Evolutionary conservation across 345 rosid species (phyloP), one percentile per base, ranked within the genome.

Genomic region (Populus deltoides): DNA sequence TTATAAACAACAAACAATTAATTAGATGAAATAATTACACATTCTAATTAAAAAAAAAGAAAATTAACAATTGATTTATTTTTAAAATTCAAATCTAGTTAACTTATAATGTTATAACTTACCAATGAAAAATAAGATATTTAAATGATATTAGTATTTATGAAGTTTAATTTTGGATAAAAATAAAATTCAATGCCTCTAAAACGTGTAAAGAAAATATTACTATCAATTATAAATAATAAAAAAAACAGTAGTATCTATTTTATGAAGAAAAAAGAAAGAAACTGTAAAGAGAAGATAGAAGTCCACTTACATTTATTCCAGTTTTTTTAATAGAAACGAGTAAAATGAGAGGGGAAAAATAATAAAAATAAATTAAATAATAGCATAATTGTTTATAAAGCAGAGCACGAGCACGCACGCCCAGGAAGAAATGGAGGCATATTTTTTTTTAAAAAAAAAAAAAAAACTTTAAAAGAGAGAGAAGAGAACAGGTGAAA

Each of bases 301-400:
- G 77, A 78, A 80, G n/a, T n/a, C 77, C 83, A 70, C 79, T 31
- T 47, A 7, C 8, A 38, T 22, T 36, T 24, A 24, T 62, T 0
- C 7, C 20, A 36, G 1, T 36, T 73, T 53, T 53, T 12, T 9
- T 18, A 57, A 24, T 2, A 59, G 35, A 27, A 61, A 59, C 10
- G 18, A 13, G 57, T 12, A 72, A 51, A 51, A 51, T 2, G 29
- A 11, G 16, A 43, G 47, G 13, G 47, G 15, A 24, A 6, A 9
- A 66, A 68, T 27, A 75, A 62, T 36, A 27, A 29, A 31, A 24
- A 43, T 43, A 43, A 43, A 43, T 43, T 43, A 43, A 43, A 43
- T 18, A 2, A n/a, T 16, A 15, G 33, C 17, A 47, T 6, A 20
- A 35, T 33, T 24, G 5, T 17, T 18, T 49, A 18, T 5, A 47